Conservation (phyloP, 306 rosid species). For the Vigna unguiculata region DNA sequence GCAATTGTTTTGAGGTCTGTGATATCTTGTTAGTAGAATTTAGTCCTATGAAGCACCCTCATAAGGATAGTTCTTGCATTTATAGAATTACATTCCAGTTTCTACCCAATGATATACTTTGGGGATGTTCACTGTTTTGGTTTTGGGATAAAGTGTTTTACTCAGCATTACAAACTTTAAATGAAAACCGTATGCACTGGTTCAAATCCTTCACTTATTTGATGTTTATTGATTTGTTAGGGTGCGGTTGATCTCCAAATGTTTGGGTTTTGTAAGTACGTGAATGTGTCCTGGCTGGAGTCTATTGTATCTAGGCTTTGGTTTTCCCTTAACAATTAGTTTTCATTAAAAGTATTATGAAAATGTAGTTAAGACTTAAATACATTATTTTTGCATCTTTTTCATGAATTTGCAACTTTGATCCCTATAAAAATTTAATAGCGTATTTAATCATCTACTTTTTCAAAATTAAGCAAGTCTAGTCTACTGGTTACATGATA, state of each 20-base stretch:
- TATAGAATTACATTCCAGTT: conserved; percentile 11
- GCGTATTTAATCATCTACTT: too few species aligned
- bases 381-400: too few species aligned
- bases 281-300: not conserved
- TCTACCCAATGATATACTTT: not conserved
- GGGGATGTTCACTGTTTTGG: conserved; percentile 18
- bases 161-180: not conserved
- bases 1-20: conserved; percentile 18
- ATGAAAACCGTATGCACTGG: not conserved
- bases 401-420: too few species aligned
- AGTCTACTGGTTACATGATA: too few species aligned
- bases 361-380: too few species aligned
- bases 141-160: conserved; percentile 13
- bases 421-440: too few species aligned
- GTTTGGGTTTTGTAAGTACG: not conserved
- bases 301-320: too few species aligned
- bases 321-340: too few species aligned
- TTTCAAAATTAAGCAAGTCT: too few species aligned
- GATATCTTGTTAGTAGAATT: conserved; percentile 32
- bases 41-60: conserved; percentile 28
- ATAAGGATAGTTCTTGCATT: conserved; percentile 17
- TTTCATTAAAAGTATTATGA: too few species aligned
- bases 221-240: too few species aligned
- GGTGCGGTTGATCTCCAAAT: not conserved
- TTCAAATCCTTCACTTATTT: too few species aligned